A percentile compares a stretch with the other conserved stretches of the same genome.
These are phyloP conservation scores for Cladophialophora chaetospira DNA, from an alignment of 2,329 filamentous ascomycete species.

Conservation along the genomic window DNA sequence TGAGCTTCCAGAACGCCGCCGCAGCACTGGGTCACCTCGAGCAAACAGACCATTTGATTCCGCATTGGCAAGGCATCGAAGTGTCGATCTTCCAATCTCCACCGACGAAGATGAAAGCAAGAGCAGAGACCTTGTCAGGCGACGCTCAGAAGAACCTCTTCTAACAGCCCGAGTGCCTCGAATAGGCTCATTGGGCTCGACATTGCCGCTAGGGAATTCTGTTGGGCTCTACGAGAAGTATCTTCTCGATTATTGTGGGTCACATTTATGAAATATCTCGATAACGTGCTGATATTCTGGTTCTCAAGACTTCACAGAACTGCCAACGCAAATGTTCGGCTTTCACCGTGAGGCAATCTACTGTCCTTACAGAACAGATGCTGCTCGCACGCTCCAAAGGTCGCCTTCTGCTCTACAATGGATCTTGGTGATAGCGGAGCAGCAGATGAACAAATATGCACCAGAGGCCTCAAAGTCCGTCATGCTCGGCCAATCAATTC, in stretches of 20 bases:
- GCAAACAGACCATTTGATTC: neutral
- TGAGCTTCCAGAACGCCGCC: neutral
- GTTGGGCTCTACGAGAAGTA: constrained; percentile 7
- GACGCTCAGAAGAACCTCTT: neutral
- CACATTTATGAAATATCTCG: neutral
- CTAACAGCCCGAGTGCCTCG: neutral
- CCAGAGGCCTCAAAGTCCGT: neutral
- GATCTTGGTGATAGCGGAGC: constrained; percentile 10
- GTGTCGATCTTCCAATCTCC: neutral
- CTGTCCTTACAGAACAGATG: constrained; percentile 6
- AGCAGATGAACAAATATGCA: constrained; percentile 6
- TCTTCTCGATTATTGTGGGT: constrained; percentile 14
- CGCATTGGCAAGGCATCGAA: neutral
- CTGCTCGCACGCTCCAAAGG: constrained; percentile 10
- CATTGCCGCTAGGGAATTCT: constrained; percentile 4
- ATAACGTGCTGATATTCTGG: neutral
- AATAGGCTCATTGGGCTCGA: constrained; percentile 1
- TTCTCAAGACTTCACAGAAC: constrained; percentile 7
- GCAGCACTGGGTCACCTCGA: neutral
- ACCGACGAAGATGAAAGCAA: neutral
- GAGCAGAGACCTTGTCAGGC: neutral
- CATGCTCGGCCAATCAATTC: constrained; percentile 1
- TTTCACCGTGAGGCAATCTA: constrained; percentile 8
- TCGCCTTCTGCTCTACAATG: constrained; percentile 12
- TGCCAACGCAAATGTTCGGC: constrained; percentile 11